Base-by-base conservation (phyloP, 148 eudicot genomes). In the Tetragonia tetragonoides region DNA sequence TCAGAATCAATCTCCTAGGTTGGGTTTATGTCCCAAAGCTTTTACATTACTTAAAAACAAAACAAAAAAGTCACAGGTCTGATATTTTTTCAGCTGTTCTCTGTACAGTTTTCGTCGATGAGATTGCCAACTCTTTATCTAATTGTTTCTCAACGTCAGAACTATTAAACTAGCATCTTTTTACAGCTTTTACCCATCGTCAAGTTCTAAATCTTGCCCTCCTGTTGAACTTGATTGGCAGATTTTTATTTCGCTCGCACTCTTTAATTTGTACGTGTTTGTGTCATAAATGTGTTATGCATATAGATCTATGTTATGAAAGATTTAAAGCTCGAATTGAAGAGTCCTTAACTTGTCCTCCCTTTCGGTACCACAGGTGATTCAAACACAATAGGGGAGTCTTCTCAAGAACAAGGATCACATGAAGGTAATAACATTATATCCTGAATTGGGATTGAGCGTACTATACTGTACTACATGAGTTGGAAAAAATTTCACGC, bases 371-470 rank as follows among this genome's bases (percentile, higher is more conserved):
- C 65, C 10, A 72, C 64, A 77, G 80, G 74, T 77, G 80, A 80
- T 69, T 75, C 83, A n/a, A 66, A 75, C 62, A 80, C 78, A 73
- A 28, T 60, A 69, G 69, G 83, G 75, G 79, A 75, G 41, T 49
- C 56, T 42, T 68, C 78, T 75, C 75, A 75, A 63, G 75, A 75
- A 59, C 74, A 80, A 80, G 77, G 78, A 61, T 79, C 74, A 44
- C 73, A 38, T 73, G 78, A 73, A 79, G 82, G 82, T 79, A 79
- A 44, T 66, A 24, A 14, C 75, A 18, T 49, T 49, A 3, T 49
- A 49, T 49, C 53, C 10, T 49, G 53, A 49, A 49, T 49, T 49
- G 11, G 12, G 53, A 6, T 49, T 49, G 53, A 49, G 53, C 1
- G 53, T 49, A 49, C 14, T 49, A 49, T 46, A 46, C 8, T 9